These are phyloP conservation scores for Talinum fruticosum DNA, from an alignment of 148 eudicot species.

Conservation along the genomic window DNA sequence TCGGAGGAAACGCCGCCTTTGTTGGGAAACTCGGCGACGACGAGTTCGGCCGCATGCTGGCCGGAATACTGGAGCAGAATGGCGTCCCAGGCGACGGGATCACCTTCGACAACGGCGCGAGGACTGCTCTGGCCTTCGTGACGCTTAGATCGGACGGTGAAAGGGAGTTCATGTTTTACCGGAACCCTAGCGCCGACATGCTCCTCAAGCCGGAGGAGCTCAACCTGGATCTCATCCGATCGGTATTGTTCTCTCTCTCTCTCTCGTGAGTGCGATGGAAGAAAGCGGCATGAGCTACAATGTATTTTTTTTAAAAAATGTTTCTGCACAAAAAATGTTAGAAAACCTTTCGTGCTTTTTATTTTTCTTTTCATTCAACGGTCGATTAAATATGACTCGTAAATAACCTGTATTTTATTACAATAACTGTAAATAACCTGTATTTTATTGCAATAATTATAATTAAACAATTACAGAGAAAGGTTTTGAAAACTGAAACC, in stretches of 20 bases:
- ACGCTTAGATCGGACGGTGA: slow-evolving; percentile 72
- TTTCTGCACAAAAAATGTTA: no score
- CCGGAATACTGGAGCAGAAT: slow-evolving; percentile 62
- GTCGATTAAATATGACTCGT: no score
- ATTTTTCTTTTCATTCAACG: no score
- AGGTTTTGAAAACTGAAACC: no score
- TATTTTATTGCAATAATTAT: no score
- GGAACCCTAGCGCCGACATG: slow-evolving; percentile 94
- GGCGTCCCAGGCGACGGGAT: slow-evolving; percentile 59
- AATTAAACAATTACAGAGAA: no score
- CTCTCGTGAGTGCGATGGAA: background rate
- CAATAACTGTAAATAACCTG: no score
- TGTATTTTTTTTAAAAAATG: no score
- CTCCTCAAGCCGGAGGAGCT: slow-evolving; percentile 68
- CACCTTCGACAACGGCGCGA: slow-evolving; percentile 58
- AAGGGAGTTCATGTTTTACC: slow-evolving; percentile 85
- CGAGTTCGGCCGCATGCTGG: slow-evolving; percentile 83
- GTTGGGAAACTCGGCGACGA: slow-evolving; percentile 87
- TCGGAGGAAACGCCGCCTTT: slow-evolving; percentile 71
- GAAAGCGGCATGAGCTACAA: no score
- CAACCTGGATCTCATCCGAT: slow-evolving; percentile 70
- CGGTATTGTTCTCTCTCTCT: slow-evolving; percentile 30
- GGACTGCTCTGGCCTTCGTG: slow-evolving; percentile 84
- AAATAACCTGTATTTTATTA: no score
- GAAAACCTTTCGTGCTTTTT: no score